These are phyloP conservation scores for Colletotrichum sansevieriae DNA, from an alignment of 2,329 filamentous ascomycete species.

Conservation along the genomic window DNA sequence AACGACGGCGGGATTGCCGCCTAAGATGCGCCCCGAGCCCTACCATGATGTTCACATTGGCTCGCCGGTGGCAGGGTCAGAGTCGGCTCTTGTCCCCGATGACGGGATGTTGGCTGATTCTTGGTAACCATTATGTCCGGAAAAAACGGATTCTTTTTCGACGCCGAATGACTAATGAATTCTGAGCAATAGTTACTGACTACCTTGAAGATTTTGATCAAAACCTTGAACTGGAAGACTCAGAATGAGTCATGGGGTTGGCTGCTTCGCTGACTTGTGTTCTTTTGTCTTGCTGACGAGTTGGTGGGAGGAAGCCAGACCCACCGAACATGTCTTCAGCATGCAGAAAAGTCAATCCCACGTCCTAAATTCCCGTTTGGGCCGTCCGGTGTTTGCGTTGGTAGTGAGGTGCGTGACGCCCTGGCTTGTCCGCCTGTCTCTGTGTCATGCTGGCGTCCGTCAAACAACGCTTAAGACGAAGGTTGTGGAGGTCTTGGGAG, in stretches of 20 bases:
- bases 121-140: too few species aligned
- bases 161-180: too few species aligned
- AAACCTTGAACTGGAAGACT: too few species aligned
- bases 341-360: background rate
- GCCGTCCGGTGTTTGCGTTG: constrained; percentile 3
- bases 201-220: too few species aligned
- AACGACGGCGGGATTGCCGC: background rate
- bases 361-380: constrained; percentile 9
- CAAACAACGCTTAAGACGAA: constrained; percentile 25
- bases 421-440: background rate
- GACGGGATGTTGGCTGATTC: constrained; percentile 8
- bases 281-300: too few species aligned
- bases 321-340: background rate
- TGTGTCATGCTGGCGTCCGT: background rate
- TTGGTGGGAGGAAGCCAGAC: background rate
- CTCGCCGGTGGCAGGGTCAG: constrained; percentile 19
- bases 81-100: background rate
- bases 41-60: background rate
- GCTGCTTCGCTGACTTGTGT: constrained; percentile 1
- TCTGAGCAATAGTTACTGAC: too few species aligned
- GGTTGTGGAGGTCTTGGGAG: constrained; percentile 21
- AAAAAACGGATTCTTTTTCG: too few species aligned
- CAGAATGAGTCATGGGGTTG: background rate
- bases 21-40: background rate
- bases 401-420: background rate